Conservation (phyloP, 257 asterid species). For the Solanum paucissectum region DNA sequence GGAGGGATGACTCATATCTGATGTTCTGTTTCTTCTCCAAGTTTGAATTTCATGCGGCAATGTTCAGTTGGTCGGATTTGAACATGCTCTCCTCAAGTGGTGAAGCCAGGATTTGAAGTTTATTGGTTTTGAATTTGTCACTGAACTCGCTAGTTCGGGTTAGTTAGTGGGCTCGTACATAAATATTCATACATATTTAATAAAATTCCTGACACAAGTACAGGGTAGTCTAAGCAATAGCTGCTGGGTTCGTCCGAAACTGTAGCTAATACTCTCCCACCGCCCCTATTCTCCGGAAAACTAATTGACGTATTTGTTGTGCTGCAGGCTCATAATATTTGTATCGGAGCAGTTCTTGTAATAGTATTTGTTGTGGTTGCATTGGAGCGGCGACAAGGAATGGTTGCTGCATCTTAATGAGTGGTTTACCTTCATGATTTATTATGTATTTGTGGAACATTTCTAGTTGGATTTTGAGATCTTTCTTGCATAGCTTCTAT, state of each 20-base stretch:
- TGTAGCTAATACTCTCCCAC: no score
- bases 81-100: no score
- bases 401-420: not conserved
- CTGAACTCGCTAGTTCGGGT: no score
- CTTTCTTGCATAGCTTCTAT: not conserved
- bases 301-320: slow-evolving; percentile 1
- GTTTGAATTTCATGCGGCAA: not conserved
- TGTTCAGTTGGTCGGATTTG: no score
- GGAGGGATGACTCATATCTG: not conserved
- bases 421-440: not conserved
- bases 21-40: not conserved
- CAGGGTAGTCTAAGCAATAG: no score
- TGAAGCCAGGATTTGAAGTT: no score
- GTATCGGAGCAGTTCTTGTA: slow-evolving; percentile 53
- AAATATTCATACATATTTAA: no score
- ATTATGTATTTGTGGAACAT: not conserved
- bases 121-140: no score
- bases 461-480: not conserved
- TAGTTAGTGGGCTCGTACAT: no score
- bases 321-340: slow-evolving; percentile 77
- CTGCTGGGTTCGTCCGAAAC: no score
- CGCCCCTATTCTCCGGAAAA: not conserved
- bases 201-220: no score
- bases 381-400: slow-evolving; percentile 2
- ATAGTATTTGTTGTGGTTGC: slow-evolving; percentile 76